Conservation (phyloP, 495 filamentous ascomycete genomes). For the Corynascus novoguineensis region DNA sequence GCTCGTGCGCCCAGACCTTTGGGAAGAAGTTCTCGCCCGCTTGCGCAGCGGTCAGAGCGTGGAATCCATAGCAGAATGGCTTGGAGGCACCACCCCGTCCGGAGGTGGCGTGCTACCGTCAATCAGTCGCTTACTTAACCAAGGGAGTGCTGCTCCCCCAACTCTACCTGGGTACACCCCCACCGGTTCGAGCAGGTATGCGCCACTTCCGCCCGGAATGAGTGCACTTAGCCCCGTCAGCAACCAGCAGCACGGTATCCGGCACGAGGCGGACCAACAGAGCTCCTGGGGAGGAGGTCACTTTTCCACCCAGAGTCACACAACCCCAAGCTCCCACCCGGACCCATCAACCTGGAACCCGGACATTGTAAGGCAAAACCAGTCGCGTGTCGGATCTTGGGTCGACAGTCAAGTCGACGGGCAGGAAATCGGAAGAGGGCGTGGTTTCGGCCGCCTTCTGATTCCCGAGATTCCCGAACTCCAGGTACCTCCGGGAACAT, state of each 20-base stretch:
- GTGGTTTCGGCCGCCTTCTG: slow-evolving; percentile 35
- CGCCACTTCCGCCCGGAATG: slow-evolving; percentile 6
- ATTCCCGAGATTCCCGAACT: slow-evolving; percentile 32
- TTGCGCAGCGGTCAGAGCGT: slow-evolving; percentile 46
- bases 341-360: slow-evolving; percentile 37
- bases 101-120: slow-evolving; percentile 14
- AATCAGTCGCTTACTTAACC: slow-evolving; percentile 8
- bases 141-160: slow-evolving; percentile 1
- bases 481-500: slow-evolving; percentile 40
- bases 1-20: slow-evolving; percentile 37
- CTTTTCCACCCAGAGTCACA: slow-evolving; percentile 38
- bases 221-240: slow-evolving; percentile 19
- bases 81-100: slow-evolving; percentile 29
- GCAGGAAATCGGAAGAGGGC: slow-evolving; percentile 14
- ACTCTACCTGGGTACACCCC: neutral
- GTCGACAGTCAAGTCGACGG: slow-evolving; percentile 24
- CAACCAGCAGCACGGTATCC: slow-evolving; percentile 17
- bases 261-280: slow-evolving; percentile 34
- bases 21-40: slow-evolving; percentile 45
- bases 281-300: slow-evolving; percentile 40
- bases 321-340: slow-evolving; percentile 37
- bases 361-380: slow-evolving; percentile 23
- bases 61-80: slow-evolving; percentile 44
- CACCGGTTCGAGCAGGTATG: slow-evolving; percentile 9
- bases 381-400: slow-evolving; percentile 41